Evolutionary conservation across 495 filamentous ascomycete species (phyloP), one percentile per base, ranked within the genome.

Genomic region (Podospora pseudopauciseta): DNA sequence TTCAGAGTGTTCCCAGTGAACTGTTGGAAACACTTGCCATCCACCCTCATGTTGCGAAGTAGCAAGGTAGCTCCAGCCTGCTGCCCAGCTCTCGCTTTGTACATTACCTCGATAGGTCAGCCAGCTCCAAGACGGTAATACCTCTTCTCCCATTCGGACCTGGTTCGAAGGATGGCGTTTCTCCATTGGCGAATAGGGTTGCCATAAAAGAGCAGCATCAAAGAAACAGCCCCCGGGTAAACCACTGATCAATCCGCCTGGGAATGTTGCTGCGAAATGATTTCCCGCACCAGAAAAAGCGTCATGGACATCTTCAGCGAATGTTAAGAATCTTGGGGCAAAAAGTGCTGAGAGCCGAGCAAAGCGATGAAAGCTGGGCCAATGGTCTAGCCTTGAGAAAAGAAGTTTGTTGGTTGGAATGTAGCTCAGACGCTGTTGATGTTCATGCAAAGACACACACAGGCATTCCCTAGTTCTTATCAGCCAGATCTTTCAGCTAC

Each of bases 101-200:
- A 73, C 39, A n/a, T 70, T 63, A 4, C 72, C 68, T 4, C 57
- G 57, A 65, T 68, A 75, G 5, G 64, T 65, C 4, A 75, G 49
- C 73, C 73, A 75, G 2, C 71, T 73, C 73, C 73, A 75, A 28
- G 60, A 71, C 0, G 73, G 71, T 23, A 70, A 18, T 9, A 73
- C 39, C 2, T 67, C 64, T 30, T 70, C 63, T 28, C 60, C 60
- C 7, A 18, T 28, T 6, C 0, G 3, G 23, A 20, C 1, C 3
- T 7, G 3, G 11, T 32, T 1, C 7, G 61, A 4, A 18, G 60
- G 15, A 9, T 65, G 28, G 20, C 73, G 32, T 30, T 59, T 56
- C 32, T 65, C 20, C 39, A 71, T 54, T 11, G 68, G 63, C 19
- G 55, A 44, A 54, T 63, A 59, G 0, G 69, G 59, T 30, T 72